Evolutionary conservation across 1,139 yeast genomes (phyloP).

Genomic region (Pichia sp.): DNA sequence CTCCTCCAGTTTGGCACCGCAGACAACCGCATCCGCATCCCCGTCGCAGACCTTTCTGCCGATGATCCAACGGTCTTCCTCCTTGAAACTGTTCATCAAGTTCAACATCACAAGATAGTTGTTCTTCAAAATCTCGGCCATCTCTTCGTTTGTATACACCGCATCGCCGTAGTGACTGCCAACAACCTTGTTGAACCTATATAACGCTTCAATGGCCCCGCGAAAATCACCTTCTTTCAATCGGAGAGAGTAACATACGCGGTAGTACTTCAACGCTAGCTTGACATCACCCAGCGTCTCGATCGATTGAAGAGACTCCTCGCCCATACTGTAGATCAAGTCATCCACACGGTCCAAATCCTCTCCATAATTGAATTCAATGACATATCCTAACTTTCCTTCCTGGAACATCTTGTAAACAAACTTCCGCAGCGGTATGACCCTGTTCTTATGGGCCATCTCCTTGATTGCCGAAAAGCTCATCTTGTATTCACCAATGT

Average conservation of each 20-base stretch:
- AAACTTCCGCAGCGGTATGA: conserved; percentile 27
- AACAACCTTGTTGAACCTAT: conserved; percentile 44
- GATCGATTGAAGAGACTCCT: conserved; percentile 10
- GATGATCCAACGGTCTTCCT: conserved; percentile 36
- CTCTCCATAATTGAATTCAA: conserved; percentile 28
- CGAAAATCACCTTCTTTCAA: conserved; percentile 42
- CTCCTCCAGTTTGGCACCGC: conserved; percentile 21
- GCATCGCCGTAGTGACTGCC: conserved; percentile 11
- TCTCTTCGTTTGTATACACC: background rate
- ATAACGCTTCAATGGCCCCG: conserved; percentile 55
- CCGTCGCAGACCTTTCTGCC: conserved; percentile 9
- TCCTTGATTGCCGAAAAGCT: conserved; percentile 27
- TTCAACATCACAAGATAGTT: conserved; percentile 45
- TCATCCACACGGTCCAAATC: conserved; percentile 30
- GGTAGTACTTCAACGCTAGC: conserved; percentile 41
- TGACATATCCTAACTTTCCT: conserved; percentile 22
- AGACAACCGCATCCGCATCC: conserved; percentile 18
- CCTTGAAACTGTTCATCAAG: conserved; percentile 42
- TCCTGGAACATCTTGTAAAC: conserved; percentile 29
- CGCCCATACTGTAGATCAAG: conserved; percentile 29
- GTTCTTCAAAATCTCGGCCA: conserved; percentile 15
- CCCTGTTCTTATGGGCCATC: conserved; percentile 24
- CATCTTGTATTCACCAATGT: conserved; percentile 27
- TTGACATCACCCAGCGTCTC: conserved; percentile 23
- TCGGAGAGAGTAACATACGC: conserved; percentile 55